Conservation (phyloP, 257 asterid genomes). For the Solanum tacnaense region DNA sequence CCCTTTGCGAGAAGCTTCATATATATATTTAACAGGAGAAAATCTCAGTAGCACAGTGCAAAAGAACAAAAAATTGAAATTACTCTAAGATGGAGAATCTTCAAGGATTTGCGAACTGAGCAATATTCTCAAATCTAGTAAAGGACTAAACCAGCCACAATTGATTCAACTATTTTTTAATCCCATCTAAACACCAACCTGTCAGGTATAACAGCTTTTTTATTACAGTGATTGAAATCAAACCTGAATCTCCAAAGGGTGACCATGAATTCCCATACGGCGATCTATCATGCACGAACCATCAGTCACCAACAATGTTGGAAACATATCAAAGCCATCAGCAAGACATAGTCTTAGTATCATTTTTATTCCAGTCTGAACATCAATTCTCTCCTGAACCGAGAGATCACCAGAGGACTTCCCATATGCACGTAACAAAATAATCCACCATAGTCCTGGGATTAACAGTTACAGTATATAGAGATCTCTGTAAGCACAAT, state of each 20-base stretch:
- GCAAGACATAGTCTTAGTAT: constrained; percentile 64
- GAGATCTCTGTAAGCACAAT: not conserved
- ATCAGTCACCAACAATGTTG: constrained; percentile 65
- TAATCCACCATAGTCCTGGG: constrained; percentile 81
- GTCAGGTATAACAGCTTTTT: not conserved
- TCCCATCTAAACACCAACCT: not conserved
- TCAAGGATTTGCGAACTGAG: not conserved
- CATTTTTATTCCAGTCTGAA: constrained; percentile 80
- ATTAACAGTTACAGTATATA: not conserved
- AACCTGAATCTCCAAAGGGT: constrained; percentile 75
- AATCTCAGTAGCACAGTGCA: not conserved
- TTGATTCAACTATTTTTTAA: not conserved
- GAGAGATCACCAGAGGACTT: constrained; percentile 65
- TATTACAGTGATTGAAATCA: not conserved
- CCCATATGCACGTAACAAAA: constrained; percentile 71
- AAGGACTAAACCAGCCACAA: not conserved
- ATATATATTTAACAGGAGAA: not conserved
- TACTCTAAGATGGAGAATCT: not conserved
- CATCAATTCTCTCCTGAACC: constrained; percentile 70
- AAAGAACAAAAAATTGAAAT: not conserved
- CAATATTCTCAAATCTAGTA: not conserved
- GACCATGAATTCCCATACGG: constrained; percentile 82
- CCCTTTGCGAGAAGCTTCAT: not conserved
- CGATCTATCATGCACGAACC: constrained; percentile 88
- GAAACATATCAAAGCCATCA: constrained; percentile 80